Percentiles rank a stretch among this genome's conserved stretches.
phyloP scores from a whole-genome alignment of 176 grass and related monocot species.

The Carex kokanica region DNA sequence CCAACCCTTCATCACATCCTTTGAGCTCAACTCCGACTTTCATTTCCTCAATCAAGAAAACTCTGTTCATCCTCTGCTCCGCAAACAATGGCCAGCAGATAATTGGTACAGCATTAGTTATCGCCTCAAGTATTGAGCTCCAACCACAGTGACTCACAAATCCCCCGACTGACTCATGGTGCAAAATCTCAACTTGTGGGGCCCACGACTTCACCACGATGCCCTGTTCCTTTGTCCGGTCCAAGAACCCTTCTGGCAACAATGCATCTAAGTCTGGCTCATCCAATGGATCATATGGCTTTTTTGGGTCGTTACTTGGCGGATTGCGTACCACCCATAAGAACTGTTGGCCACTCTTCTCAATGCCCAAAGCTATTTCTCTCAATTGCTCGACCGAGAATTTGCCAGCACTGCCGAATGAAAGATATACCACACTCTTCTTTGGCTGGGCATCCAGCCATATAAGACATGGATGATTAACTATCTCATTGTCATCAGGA shows the following conservation, averaged over 20 bases:
- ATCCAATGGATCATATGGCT: background rate
- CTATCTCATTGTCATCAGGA: background rate
- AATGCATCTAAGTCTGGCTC: constrained; percentile 19
- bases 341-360: constrained; percentile 41
- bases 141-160: constrained; percentile 31
- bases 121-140: constrained; percentile 18
- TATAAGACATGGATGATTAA: constrained; percentile 21
- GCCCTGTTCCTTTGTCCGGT: constrained; percentile 22
- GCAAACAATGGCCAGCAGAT: constrained; percentile 30
- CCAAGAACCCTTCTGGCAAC: constrained; percentile 34
- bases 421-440: constrained; percentile 38
- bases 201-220: constrained; percentile 36
- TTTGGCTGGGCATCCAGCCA: constrained; percentile 42
- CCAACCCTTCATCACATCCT: constrained; percentile 6
- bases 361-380: constrained; percentile 43
- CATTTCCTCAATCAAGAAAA: constrained; percentile 20
- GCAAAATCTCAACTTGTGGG: constrained; percentile 33
- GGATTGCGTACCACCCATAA: constrained; percentile 40
- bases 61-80: constrained; percentile 24
- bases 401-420: constrained; percentile 17
- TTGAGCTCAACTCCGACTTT: constrained; percentile 15
- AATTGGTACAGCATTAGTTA: constrained; percentile 13
- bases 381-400: constrained; percentile 23
- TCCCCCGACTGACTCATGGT: constrained; percentile 14
- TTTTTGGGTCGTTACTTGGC: background rate